Conservation (phyloP, 371 early-diverging fungal species). For the Rhizopus arrhizus region DNA sequence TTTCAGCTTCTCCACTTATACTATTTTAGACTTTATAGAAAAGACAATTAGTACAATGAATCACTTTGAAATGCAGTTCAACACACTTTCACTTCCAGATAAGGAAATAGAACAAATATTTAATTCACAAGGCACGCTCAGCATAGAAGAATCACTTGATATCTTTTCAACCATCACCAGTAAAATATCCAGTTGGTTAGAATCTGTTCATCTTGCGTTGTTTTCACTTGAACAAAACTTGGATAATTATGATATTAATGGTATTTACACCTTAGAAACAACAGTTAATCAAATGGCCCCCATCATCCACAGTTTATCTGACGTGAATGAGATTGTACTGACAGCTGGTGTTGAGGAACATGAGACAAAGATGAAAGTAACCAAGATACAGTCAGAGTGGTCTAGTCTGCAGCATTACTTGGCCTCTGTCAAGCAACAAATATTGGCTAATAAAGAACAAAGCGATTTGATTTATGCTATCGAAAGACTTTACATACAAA, state of each 20-base stretch:
- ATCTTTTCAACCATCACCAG: conserved; percentile 36
- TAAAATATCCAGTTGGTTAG: conserved; percentile 52
- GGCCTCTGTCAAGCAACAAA: conserved; percentile 37
- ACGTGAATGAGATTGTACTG: conserved; percentile 47
- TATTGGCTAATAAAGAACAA: conserved; percentile 26
- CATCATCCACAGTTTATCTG: conserved; percentile 47
- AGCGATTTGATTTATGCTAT: conserved; percentile 26
- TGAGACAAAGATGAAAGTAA: conserved; percentile 24
- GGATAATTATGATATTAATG: conserved; percentile 13
- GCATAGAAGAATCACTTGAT: conserved; percentile 39
- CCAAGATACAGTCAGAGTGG: conserved; percentile 54
- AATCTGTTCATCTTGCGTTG: conserved; percentile 56
- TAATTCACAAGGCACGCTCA: conserved; percentile 40
- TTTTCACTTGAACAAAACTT: conserved; percentile 55
- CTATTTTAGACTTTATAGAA: background rate
- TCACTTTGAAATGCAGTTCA: conserved; percentile 1
- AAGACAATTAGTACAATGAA: background rate
- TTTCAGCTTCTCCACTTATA: no score
- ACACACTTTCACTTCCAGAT: conserved; percentile 31
- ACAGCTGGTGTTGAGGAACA: conserved; percentile 34
- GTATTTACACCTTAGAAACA: conserved; percentile 29
- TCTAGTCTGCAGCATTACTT: conserved; percentile 50
- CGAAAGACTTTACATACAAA: conserved; percentile 35
- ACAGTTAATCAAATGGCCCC: conserved; percentile 56
- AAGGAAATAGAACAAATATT: conserved; percentile 35